Base-by-base conservation (phyloP, 331 rosid genomes). In the Malus hybrid region DNA sequence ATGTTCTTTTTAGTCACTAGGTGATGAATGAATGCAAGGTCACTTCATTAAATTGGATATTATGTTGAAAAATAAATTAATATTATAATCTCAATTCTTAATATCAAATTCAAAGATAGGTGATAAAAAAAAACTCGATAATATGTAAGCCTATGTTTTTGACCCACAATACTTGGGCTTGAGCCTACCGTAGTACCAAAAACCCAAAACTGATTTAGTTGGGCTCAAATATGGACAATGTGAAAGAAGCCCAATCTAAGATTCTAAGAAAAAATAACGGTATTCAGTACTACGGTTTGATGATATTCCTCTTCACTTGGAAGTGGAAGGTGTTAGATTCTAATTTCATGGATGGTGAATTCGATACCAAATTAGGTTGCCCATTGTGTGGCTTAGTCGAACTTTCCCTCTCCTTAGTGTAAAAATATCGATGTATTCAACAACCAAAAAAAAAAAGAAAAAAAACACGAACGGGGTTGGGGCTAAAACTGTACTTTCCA, bases 61-160 rank as follows among this genome's bases (percentile, higher is more conserved):
- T 18, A 52, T 6, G 20, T 1, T 52, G 57, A 0, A 52, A 52
- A 52, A 52, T 6, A 18, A 6, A 16, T 16, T 3, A 3, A 52
- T 52, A 10, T 6, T 52, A 0, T 6, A 52, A 52, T 52, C 20
- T 16, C 57, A 52, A 1, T 6, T 1, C 10, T 2, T 16, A 1
- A 16, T 6, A 52, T 52, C 57, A 14, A 5, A 50, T 50, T 6
- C 16, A 36, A 36, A 36, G 11, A 36, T 50, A 6, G 4, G 9
- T 15, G 56, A 50, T 0, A 2, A 0, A 50, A 1, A 4, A 50
- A 15, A 15, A 0, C n/a, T 5, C 8, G 0, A 0, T 6, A 1
- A 52, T 52, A 52, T 16, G n/a, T 52, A 52, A 52, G 57, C 57
- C n/a, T 6, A 1, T 3, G n/a, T 52, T 16, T 18, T 52, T 16